Evolutionary conservation across 306 rosid genomes (phyloP).

Genomic region (Carpinus viminea): DNA sequence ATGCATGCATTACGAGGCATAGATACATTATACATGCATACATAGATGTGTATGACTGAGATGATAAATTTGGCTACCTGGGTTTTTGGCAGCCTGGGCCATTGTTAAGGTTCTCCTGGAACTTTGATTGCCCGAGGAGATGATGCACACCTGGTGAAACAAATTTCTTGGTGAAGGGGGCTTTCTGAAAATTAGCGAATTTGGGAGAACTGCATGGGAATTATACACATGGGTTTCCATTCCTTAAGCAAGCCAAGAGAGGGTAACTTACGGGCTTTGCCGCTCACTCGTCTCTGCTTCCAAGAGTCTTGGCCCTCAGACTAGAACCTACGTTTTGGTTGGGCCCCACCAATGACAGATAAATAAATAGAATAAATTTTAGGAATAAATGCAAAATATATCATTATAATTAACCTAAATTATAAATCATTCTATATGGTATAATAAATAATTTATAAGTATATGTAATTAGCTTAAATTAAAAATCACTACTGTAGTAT

Average conservation of each 20-base stretch:
- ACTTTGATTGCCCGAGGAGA: slow-evolving; percentile 26
- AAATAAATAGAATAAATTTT: no score
- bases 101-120: slow-evolving; percentile 36
- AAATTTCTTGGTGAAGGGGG: background rate
- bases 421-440: no score
- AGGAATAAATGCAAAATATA: no score
- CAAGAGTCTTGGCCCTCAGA: no score
- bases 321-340: no score
- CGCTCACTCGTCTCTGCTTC: background rate
- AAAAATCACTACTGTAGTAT: no score
- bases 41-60: background rate
- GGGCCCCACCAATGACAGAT: no score
- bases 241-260: background rate
- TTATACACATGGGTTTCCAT: background rate
- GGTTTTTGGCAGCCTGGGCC: slow-evolving; percentile 49
- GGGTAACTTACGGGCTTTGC: background rate
- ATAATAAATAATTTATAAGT: no score
- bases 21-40: background rate
- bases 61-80: slow-evolving; percentile 31
- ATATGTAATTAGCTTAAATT: no score
- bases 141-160: slow-evolving; percentile 13
- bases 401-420: no score
- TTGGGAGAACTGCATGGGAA: background rate
- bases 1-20: background rate
- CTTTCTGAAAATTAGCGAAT: slow-evolving; percentile 16